Evolutionary conservation across 75 land plant genomes (phyloP), one percentile per base, ranked within the genome.

Genomic region (Picea glauca): DNA sequence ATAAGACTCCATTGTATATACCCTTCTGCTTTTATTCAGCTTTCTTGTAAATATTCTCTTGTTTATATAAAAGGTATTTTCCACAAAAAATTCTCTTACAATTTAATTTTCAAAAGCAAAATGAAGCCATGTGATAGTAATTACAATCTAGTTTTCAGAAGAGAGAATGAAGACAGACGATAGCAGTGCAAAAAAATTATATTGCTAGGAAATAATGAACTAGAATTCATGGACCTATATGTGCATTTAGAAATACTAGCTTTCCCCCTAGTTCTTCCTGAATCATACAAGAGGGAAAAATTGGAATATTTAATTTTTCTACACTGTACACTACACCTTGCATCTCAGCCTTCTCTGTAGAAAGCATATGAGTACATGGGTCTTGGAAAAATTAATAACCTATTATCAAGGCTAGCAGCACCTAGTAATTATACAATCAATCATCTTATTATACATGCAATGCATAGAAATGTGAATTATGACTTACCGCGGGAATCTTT

Each of bases 401-500:
- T 15, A 35, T 67, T 38, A 35, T 6, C 14, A 8, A 67, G 43
- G 38, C 46, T 38, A 35, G 1, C 38, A 67, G 72, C 14, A 4
- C 8, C 21, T 5, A 67, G 20, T 18, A 7, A 38, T 32, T 43
- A 66, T 40, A 6, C 0, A 38, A 9, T 43, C 11, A 50, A 50
- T 50, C n/a, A 13, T 20, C n/a, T 65, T 67, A 35, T 74, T 57
- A 21, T 40, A 40, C 3, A 43, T 17, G n/a, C 11, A 74, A 57
- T 31, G 33, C 58, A 74, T 63, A 6, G 58, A 32, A 58, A 20
- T 23, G 14, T 73, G 15, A 31, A 67, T 75, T 20, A 67, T 70
- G 8, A 58, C 74, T 78, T 87, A 98, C 99, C 93, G 86, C 87
- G 63, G 91, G 60, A 57, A 95, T 85, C 80, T 98, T 98, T 32